phyloP scores from a whole-genome alignment of 2,329 filamentous ascomycete genomes.

The Talaromyces sp. region DNA sequence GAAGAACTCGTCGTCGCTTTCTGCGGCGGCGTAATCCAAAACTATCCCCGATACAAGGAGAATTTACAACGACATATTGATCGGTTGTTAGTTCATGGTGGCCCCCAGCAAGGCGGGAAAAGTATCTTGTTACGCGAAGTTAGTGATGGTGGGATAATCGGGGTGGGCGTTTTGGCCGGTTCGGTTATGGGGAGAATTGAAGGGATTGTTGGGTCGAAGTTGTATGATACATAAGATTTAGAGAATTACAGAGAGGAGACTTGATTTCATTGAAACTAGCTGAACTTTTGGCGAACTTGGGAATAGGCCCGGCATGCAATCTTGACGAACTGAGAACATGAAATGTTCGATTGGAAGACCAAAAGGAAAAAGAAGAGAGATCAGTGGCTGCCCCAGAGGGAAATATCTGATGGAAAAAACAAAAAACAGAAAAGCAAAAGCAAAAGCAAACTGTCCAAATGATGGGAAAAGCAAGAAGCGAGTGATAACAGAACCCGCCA shows the following conservation, averaged over 20 bases:
- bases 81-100: conserved; percentile 37
- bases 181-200: conserved; percentile 33
- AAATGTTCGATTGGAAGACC: too few species aligned
- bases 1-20: conserved; percentile 68
- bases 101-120: conserved; percentile 42
- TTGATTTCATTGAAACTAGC: background rate
- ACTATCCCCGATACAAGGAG: conserved; percentile 65
- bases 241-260: background rate
- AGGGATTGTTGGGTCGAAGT: conserved; percentile 22
- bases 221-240: conserved; percentile 9
- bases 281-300: background rate
- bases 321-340: background rate
- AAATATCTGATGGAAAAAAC: too few species aligned
- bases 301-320: background rate
- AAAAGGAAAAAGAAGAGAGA: too few species aligned
- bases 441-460: too few species aligned
- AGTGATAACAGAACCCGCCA: too few species aligned
- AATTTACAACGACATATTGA: conserved; percentile 67
- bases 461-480: too few species aligned
- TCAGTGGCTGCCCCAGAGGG: too few species aligned
- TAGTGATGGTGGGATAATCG: conserved; percentile 48
- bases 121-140: conserved; percentile 47
- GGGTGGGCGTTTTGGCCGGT: conserved; percentile 48
- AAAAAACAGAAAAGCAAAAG: too few species aligned
- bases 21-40: conserved; percentile 69